Evolutionary conservation across 1,284 basidiomycete species (phyloP).

Genomic region (Pisolithus thermaeus): DNA sequence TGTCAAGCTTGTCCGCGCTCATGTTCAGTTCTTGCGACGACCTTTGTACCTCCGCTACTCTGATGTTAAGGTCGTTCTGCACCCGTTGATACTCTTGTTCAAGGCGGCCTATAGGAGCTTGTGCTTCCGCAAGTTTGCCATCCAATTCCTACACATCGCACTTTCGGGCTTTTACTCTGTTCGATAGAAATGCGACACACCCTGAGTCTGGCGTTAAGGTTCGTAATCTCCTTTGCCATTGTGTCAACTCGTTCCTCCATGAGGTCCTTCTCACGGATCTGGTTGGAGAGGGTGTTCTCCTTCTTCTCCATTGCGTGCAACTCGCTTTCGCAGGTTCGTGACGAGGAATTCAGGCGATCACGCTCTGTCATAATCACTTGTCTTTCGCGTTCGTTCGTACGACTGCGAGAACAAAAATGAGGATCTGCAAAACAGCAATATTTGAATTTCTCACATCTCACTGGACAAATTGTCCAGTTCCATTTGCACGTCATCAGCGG

Average conservation of each 20-base stretch:
- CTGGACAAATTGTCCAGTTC: slow-evolving; percentile 61
- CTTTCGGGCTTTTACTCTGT: slow-evolving; percentile 1
- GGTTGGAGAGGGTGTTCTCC: slow-evolving; percentile 54
- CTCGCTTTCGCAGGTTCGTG: slow-evolving; percentile 54
- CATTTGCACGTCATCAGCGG: slow-evolving; percentile 77
- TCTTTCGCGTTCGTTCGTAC: slow-evolving; percentile 64
- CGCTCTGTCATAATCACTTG: slow-evolving; percentile 55
- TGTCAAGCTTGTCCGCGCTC: slow-evolving; percentile 58
- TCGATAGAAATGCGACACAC: slow-evolving; percentile 26
- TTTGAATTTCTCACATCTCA: slow-evolving; percentile 53
- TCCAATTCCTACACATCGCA: slow-evolving; percentile 54
- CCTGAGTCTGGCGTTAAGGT: slow-evolving; percentile 41
- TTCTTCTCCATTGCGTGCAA: slow-evolving; percentile 59
- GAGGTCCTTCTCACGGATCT: slow-evolving; percentile 57
- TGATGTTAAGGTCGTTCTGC: slow-evolving; percentile 49
- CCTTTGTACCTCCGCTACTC: slow-evolving; percentile 48
- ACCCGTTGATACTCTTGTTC: slow-evolving; percentile 53
- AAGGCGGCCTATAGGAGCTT: slow-evolving; percentile 63
- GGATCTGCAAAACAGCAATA: neutral
- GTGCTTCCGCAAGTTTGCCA: slow-evolving; percentile 53
- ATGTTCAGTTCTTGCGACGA: slow-evolving; percentile 61
- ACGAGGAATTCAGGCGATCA: slow-evolving; percentile 55
- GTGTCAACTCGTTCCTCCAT: slow-evolving; percentile 58
- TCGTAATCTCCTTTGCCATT: slow-evolving; percentile 54
- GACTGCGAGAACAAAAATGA: slow-evolving; percentile 38